These are phyloP conservation scores for Glarea lozoyensis DNA, from an alignment of 495 filamentous ascomycete genomes.

Conservation along the genomic window DNA sequence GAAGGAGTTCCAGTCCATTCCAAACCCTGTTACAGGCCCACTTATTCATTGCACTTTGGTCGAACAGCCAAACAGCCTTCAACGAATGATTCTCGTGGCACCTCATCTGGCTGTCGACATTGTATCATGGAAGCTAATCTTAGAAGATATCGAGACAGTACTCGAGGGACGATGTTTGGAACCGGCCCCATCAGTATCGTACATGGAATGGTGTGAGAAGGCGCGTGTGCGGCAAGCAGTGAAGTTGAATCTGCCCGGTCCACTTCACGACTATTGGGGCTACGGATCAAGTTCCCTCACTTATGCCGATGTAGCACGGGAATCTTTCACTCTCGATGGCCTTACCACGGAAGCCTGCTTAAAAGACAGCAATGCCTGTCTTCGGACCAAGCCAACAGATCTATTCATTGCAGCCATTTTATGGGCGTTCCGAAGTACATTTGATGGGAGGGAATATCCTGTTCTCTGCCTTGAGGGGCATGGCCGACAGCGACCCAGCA, in stretches of 20 bases:
- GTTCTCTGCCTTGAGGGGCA: slow-evolving; percentile 41
- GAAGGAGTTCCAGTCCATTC: slow-evolving; percentile 29
- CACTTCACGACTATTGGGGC: slow-evolving; percentile 38
- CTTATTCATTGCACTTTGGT: too few relatives aligned
- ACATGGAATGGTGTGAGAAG: slow-evolving; percentile 52
- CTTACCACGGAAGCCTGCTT: slow-evolving; percentile 32
- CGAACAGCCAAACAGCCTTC: slow-evolving; percentile 32
- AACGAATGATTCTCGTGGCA: slow-evolving; percentile 51
- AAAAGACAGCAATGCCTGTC: slow-evolving; percentile 32
- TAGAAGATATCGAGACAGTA: slow-evolving; percentile 57
- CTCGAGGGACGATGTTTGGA: slow-evolving; percentile 36
- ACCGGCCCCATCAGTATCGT: slow-evolving; percentile 41
- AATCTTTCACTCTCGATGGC: slow-evolving; percentile 37
- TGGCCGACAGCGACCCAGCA: slow-evolving; percentile 43
- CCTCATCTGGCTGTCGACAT: slow-evolving; percentile 64
- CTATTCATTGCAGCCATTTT: slow-evolving; percentile 42
- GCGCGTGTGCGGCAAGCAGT: too few relatives aligned
- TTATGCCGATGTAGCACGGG: slow-evolving; percentile 37
- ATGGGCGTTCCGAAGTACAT: slow-evolving; percentile 37
- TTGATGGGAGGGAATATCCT: slow-evolving; percentile 12
- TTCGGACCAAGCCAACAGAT: slow-evolving; percentile 44
- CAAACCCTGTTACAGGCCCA: slow-evolving; percentile 35
- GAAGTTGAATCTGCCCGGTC: slow-evolving; percentile 4
- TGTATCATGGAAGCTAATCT: slow-evolving; percentile 59
- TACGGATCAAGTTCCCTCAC: slow-evolving; percentile 23